Conservation (phyloP, 192 early-diverging fungal species). For the Spinellus fusiger region DNA sequence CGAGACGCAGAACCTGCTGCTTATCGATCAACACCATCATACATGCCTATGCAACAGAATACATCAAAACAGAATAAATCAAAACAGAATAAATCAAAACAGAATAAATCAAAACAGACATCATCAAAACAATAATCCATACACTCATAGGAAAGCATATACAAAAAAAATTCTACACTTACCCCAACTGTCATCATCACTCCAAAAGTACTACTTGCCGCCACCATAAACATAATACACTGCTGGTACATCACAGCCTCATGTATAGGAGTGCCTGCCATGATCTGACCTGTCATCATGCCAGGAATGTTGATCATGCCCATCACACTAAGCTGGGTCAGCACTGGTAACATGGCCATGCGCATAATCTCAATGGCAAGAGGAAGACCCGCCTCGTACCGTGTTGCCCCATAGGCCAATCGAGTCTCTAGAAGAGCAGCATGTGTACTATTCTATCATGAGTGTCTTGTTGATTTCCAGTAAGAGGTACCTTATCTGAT, state of each 20-base stretch:
- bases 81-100: neutral
- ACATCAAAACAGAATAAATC: neutral
- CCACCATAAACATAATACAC: slow-evolving; percentile 85
- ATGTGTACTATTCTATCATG: slow-evolving; percentile 11
- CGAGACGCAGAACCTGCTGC: slow-evolving; percentile 8
- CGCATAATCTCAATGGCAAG: slow-evolving; percentile 67
- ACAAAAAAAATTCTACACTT: slow-evolving; percentile 10
- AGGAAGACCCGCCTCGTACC: slow-evolving; percentile 76
- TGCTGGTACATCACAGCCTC: slow-evolving; percentile 80
- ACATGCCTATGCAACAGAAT: slow-evolving; percentile 9
- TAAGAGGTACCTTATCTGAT: slow-evolving; percentile 43
- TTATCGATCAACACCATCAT: slow-evolving; percentile 13
- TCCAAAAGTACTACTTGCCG: slow-evolving; percentile 62
- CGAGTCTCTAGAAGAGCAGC: slow-evolving; percentile 44
- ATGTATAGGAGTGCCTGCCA: slow-evolving; percentile 75
- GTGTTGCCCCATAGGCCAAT: slow-evolving; percentile 69
- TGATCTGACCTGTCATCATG: slow-evolving; percentile 83
- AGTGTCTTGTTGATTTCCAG: neutral
- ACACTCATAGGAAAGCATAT: neutral
- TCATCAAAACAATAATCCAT: too few species aligned
- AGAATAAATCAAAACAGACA: too few species aligned
- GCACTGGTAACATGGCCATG: slow-evolving; percentile 70
- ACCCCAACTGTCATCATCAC: slow-evolving; percentile 47
- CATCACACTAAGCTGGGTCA: slow-evolving; percentile 77
- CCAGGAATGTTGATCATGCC: slow-evolving; percentile 86